phyloP scores from a whole-genome alignment of 179 eudicot species.

The Drosera spatulata region DNA sequence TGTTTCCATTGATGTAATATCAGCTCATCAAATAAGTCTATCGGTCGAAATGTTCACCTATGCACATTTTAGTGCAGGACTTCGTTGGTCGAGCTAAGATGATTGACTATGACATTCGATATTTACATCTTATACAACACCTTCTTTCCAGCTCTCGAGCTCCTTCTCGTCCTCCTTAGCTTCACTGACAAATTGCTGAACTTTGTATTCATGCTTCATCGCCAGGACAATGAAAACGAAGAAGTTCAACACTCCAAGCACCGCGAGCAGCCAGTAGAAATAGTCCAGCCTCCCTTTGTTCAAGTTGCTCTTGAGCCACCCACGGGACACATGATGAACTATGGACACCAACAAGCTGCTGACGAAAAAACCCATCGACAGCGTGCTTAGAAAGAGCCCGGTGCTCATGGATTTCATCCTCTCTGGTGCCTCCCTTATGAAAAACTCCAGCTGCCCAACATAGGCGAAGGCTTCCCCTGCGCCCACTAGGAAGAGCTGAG shows the following conservation, averaged over 20 bases:
- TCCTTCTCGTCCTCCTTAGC: slow-evolving; percentile 24
- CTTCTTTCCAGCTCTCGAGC: slow-evolving; percentile 24
- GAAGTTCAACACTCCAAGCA: slow-evolving; percentile 51
- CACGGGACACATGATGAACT: slow-evolving; percentile 38
- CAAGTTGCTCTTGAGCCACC: slow-evolving; percentile 70
- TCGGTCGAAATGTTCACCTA: too few species aligned
- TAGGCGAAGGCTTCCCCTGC: slow-evolving; percentile 97
- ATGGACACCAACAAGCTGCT: slow-evolving; percentile 81
- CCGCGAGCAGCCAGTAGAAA: slow-evolving; percentile 76
- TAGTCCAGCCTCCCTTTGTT: slow-evolving; percentile 50
- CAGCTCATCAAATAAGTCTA: too few species aligned
- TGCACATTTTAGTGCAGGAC: too few species aligned
- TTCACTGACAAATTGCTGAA: slow-evolving; percentile 14
- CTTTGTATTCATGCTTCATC: slow-evolving; percentile 65
- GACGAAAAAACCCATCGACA: slow-evolving; percentile 68
- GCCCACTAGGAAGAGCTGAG: slow-evolving; percentile 90
- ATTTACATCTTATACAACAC: background rate
- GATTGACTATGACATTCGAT: too few species aligned
- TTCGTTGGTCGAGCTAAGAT: too few species aligned
- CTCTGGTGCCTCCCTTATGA: slow-evolving; percentile 95
- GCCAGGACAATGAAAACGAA: slow-evolving; percentile 40
- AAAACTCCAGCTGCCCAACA: slow-evolving; percentile 93
- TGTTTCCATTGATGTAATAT: too few species aligned
- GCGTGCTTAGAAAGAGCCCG: slow-evolving; percentile 21
- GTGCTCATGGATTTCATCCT: slow-evolving; percentile 99